Conservation (phyloP, 2,329 filamentous ascomycete species). For the Colletotrichum sp. region DNA sequence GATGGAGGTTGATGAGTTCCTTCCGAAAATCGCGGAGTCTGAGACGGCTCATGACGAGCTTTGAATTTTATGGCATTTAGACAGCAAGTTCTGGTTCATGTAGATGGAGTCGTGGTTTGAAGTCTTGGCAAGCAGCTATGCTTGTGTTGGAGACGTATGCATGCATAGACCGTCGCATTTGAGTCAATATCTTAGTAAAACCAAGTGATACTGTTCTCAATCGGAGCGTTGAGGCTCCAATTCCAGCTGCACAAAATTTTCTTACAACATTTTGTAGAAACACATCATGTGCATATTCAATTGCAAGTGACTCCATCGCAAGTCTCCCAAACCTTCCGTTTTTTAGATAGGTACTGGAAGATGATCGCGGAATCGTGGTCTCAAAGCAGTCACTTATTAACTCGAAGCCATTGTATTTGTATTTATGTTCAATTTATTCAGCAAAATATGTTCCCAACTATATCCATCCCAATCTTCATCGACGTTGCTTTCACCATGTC, state of each 20-base stretch:
- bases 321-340: background rate
- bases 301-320: background rate
- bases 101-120: background rate
- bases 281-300: background rate
- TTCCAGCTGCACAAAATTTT: accelerated
- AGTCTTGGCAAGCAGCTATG: background rate
- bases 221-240: background rate
- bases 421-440: background rate
- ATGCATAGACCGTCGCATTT: background rate
- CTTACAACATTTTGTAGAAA: accelerated
- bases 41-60: conserved; percentile 28
- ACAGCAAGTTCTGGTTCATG: background rate
- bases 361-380: background rate
- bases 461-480: background rate
- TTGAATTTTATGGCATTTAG: background rate
- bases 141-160: background rate
- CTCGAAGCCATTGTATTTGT: accelerated
- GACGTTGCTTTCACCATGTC: background rate
- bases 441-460: accelerated
- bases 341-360: background rate
- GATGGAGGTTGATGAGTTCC: conserved; percentile 72
- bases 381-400: accelerated
- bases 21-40: conserved; percentile 31
- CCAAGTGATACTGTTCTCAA: accelerated
- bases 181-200: background rate